These are phyloP conservation scores for Didymella arachidicola DNA, from an alignment of 2,329 filamentous ascomycete genomes.

Conservation along the genomic window DNA sequence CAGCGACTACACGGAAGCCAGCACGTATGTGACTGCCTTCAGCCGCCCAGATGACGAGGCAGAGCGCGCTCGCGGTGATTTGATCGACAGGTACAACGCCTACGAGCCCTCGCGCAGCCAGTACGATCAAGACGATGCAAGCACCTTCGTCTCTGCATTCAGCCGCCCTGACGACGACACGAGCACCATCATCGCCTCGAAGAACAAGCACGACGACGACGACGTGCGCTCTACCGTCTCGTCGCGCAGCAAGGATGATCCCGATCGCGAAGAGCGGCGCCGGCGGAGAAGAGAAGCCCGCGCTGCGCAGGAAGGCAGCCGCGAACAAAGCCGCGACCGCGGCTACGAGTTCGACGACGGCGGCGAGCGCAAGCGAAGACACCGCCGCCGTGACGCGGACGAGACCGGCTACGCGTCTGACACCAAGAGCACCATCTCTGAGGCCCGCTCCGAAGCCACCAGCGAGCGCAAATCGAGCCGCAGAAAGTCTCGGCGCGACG, in stretches of 20 bases:
- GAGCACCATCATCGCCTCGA: slow-evolving; percentile 37
- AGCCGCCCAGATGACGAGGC: slow-evolving; percentile 17
- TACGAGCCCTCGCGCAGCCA: slow-evolving; percentile 19
- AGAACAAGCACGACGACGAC: slow-evolving; percentile 37
- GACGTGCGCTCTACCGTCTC: slow-evolving; percentile 31
- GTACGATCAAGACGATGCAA: slow-evolving; percentile 23
- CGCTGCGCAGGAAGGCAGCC: slow-evolving; percentile 24
- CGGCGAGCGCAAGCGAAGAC: slow-evolving; percentile 42
- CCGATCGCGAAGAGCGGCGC: slow-evolving; percentile 42
- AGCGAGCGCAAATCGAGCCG: slow-evolving; percentile 50
- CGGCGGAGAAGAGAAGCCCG: slow-evolving; percentile 34
- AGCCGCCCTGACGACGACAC: slow-evolving; percentile 33
- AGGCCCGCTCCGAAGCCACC: slow-evolving; percentile 47
- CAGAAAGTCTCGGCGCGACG: slow-evolving; percentile 53
- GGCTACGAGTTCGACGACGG: slow-evolving; percentile 44
- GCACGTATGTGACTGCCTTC: slow-evolving; percentile 20
- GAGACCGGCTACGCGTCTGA: slow-evolving; percentile 52
- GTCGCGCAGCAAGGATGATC: slow-evolving; percentile 38
- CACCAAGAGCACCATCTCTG: slow-evolving; percentile 50
- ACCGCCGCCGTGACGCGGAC: slow-evolving; percentile 47
- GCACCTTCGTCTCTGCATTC: slow-evolving; percentile 20
- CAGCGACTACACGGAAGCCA: slow-evolving; percentile 21
- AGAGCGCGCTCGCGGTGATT: slow-evolving; percentile 13
- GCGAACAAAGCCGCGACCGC: slow-evolving; percentile 49
- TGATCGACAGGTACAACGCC: slow-evolving; percentile 17